Conservation (phyloP, 106 monocot species). For the Dendrobium officinale region DNA sequence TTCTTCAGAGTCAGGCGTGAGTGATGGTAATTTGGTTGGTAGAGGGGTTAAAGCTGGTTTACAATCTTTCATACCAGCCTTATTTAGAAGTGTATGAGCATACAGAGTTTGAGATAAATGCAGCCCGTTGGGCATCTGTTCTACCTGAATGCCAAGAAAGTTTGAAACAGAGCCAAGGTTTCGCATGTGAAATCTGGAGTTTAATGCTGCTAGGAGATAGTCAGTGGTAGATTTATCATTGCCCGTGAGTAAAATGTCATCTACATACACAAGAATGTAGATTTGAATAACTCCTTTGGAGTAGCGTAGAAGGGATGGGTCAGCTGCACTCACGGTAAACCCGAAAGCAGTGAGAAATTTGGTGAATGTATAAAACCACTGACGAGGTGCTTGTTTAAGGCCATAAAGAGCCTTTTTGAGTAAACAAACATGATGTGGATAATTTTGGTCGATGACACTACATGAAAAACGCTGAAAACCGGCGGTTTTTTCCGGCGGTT, state of each 20-base stretch:
- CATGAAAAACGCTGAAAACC: too few species aligned
- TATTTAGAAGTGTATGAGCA: neutral
- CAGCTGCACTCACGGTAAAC: too few species aligned
- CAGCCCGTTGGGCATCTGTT: neutral
- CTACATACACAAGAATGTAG: conserved; percentile 6
- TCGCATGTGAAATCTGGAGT: too few species aligned
- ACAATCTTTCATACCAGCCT: neutral
- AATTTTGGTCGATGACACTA: neutral
- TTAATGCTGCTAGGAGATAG: too few species aligned
- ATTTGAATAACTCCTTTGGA: neutral
- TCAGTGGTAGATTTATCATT: neutral
- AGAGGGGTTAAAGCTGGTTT: neutral
- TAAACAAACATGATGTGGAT: conserved; percentile 3
- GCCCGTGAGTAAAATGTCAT: conserved; percentile 7
- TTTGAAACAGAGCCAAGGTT: too few species aligned
- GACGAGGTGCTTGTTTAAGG: conserved; percentile 6
- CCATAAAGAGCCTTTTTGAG: conserved; percentile 15
- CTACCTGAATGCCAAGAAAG: neutral
- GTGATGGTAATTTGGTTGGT: neutral
- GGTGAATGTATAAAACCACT: neutral
- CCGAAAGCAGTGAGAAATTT: neutral
- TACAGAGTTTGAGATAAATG: neutral
- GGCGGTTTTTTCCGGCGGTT: too few species aligned
- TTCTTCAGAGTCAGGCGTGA: neutral
- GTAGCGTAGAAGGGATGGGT: neutral